Percentiles rank a stretch among this genome's conserved stretches.
phyloP scores from a whole-genome alignment of 257 asterid genomes.

The Solanum paucissectum region DNA sequence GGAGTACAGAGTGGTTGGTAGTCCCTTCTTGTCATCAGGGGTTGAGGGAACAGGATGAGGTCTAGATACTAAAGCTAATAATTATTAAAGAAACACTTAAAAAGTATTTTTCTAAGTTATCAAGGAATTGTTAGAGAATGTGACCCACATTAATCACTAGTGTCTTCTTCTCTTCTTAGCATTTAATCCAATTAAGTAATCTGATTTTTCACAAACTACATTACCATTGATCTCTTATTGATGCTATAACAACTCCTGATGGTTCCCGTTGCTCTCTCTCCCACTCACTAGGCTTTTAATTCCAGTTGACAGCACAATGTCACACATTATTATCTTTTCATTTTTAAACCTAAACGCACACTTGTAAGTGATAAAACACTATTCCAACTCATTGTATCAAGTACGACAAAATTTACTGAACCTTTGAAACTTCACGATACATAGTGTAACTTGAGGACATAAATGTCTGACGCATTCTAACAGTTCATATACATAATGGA shows the following conservation, averaged over 20 bases:
- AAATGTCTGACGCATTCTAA: not conserved
- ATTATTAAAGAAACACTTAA: not conserved
- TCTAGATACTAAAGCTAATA: not conserved
- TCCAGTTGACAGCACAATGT: not conserved
- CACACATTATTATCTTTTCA: not conserved
- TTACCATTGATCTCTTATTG: not conserved
- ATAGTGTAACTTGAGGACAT: not conserved
- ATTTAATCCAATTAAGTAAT: not conserved
- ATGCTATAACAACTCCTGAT: not conserved
- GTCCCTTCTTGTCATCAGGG: not conserved
- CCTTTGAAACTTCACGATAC: not conserved
- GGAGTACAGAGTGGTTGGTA: not conserved
- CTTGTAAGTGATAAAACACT: not conserved
- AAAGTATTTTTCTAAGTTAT: not conserved
- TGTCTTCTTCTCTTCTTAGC: not conserved
- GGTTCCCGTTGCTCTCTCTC: not conserved
- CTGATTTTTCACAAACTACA: not conserved
- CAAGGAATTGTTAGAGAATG: not conserved
- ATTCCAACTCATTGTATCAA: not conserved
- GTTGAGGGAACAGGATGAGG: not conserved
- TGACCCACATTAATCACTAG: not conserved
- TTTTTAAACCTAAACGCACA: not conserved
- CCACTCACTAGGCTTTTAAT: not conserved
- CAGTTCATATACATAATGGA: not conserved
- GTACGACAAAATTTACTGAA: not conserved